Conservation (phyloP, 306 rosid species). For the Echinosophora koreensis region DNA sequence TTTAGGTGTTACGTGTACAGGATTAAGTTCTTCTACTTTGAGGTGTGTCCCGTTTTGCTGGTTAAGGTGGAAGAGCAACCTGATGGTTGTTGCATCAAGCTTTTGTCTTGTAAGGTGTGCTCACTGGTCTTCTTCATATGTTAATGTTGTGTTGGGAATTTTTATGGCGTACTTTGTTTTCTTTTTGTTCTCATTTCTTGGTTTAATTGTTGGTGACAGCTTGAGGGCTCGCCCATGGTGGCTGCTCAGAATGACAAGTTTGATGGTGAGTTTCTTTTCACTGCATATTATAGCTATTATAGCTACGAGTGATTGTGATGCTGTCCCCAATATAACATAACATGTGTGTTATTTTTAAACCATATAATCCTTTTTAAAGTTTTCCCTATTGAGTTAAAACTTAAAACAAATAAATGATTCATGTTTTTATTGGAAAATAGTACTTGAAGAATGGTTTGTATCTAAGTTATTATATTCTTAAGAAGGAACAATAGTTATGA, state of each 20-base stretch:
- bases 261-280: conserved; percentile 63
- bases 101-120: conserved; percentile 93
- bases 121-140: neutral
- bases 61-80: conserved; percentile 89
- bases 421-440: too few relatives aligned
- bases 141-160: too few relatives aligned
- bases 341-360: too few relatives aligned
- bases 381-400: too few relatives aligned
- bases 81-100: conserved; percentile 85
- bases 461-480: too few relatives aligned
- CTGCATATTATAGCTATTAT: neutral
- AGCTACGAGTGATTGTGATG: neutral
- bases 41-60: conserved; percentile 90
- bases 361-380: too few relatives aligned
- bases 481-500: neutral
- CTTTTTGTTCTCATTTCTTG: conserved; percentile 40
- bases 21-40: conserved; percentile 82
- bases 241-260: conserved; percentile 94
- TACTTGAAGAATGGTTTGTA: too few relatives aligned
- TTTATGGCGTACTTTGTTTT: too few relatives aligned
- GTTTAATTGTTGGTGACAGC: conserved; percentile 55
- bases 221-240: conserved; percentile 86
- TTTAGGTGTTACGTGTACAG: conserved; percentile 89
- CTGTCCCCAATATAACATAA: too few relatives aligned
- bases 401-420: too few relatives aligned